Evolutionary conservation across 257 asterid genomes (phyloP), one percentile per base, ranked within the genome.

Genomic region (Solanum dulcamara): DNA sequence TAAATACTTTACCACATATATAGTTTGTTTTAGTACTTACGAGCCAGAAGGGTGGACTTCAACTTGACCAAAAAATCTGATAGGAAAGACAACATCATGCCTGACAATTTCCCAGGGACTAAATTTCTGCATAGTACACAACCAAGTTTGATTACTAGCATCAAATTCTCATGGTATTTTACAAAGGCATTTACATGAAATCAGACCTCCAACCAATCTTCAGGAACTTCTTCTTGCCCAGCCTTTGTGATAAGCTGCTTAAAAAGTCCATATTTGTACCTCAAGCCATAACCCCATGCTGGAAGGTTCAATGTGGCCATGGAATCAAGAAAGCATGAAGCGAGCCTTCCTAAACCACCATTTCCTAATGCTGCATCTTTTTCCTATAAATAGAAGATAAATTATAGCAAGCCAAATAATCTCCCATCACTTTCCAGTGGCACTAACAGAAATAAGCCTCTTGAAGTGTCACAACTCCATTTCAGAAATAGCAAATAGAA

Each of bases 301-400:
- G 99, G 99, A 88, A 97, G 90, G 87, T 91, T 95, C 89, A 97
- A 85, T 55, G 99, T 97, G 46, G 99, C 98, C 98, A 97, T 97
- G 28, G 99, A 97, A 89, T 97, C 99, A 50, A 97, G 94, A 89
- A 97, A 97, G 92, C 99, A 97, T 59, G 99, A 95, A 83, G 99
- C 99, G 66, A 97, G 98, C 92, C 99, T 94, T 89, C 99, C 99
- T 84, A 97, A 93, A 81, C 99, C 99, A 77, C 99, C 99, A 92
- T 97, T 97, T 84, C 99, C 99, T 87, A 95, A 97, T 75, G 99
- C 99, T 85, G 99, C 98, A 92, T 97, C 99, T 93, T 92, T 95
- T 91, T 97, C 99, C 99, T 97, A 81, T 80, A 68, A 88, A 66
- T 81, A 84, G 84, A 84, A 88, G 28, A 46, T 46, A 77, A 77